These are phyloP conservation scores for Lignosus rhinocerotis DNA, from an alignment of 1,284 basidiomycete genomes.

Conservation along the genomic window DNA sequence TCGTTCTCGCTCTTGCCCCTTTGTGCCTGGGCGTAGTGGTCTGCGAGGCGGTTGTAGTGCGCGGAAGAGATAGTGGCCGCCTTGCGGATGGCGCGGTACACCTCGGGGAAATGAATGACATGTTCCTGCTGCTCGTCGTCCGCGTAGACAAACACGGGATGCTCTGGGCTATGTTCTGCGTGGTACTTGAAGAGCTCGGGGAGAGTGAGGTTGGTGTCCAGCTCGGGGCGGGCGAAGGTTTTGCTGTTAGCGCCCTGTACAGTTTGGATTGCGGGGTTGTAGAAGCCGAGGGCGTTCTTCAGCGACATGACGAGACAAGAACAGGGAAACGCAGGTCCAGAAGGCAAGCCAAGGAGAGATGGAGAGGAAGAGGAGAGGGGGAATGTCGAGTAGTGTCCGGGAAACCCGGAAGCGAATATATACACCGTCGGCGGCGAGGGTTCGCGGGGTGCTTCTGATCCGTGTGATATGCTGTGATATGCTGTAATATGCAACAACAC, in stretches of 20 bases:
- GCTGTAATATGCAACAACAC: background rate
- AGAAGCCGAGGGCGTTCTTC: slow-evolving; percentile 1
- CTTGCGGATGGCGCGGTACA: slow-evolving; percentile 23
- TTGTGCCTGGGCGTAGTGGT: slow-evolving; percentile 2
- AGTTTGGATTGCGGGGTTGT: background rate
- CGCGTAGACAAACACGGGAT: slow-evolving; percentile 36
- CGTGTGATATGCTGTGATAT: too few species aligned
- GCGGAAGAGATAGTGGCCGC: slow-evolving; percentile 18
- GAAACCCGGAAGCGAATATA: background rate
- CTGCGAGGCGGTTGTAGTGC: background rate
- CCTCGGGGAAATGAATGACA: slow-evolving; percentile 32
- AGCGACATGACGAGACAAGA: background rate
- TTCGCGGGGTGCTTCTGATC: background rate
- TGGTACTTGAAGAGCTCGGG: slow-evolving; percentile 41
- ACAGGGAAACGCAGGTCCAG: background rate
- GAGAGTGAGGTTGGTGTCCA: slow-evolving; percentile 37
- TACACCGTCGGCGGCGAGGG: background rate
- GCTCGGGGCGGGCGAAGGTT: slow-evolving; percentile 35
- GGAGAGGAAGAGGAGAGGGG: background rate
- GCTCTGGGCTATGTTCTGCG: slow-evolving; percentile 32
- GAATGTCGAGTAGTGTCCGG: background rate
- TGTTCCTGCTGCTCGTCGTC: slow-evolving; percentile 23
- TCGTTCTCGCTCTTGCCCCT: slow-evolving; percentile 4
- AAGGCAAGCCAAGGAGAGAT: background rate
- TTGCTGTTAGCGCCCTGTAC: slow-evolving; percentile 16